Percentiles rank a stretch among this genome's conserved stretches.
These are phyloP conservation scores for Orobanche coerulescens DNA, from an alignment of 257 asterid species.

Conservation along the genomic window DNA sequence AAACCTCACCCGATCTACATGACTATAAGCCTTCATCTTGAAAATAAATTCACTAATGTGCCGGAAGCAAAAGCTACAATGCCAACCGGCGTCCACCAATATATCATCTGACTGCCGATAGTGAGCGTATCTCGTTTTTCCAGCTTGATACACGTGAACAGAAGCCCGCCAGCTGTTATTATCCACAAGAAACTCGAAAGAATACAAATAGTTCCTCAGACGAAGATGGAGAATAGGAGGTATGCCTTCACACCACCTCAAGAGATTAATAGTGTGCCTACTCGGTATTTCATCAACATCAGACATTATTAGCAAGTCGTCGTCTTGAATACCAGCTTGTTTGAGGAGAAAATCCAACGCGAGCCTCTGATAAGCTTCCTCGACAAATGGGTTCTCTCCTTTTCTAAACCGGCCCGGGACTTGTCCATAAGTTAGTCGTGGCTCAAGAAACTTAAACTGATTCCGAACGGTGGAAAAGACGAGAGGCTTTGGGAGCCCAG, in stretches of 20 bases:
- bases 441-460: slow-evolving; percentile 52
- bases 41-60: slow-evolving; percentile 52
- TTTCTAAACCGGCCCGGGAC: slow-evolving; percentile 56
- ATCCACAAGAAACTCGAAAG: slow-evolving; percentile 69
- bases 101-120: slow-evolving; percentile 62
- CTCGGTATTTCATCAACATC: slow-evolving; percentile 41
- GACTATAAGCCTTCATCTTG: slow-evolving; percentile 86
- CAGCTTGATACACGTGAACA: slow-evolving; percentile 54
- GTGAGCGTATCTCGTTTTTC: slow-evolving; percentile 77
- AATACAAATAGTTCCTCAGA: slow-evolving; percentile 62
- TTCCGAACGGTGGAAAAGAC: slow-evolving; percentile 44
- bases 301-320: slow-evolving; percentile 68
- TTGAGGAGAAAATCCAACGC: slow-evolving; percentile 74
- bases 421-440: slow-evolving; percentile 70
- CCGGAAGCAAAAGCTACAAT: slow-evolving; percentile 67
- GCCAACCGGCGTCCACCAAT: slow-evolving; percentile 32
- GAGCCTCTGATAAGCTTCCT: slow-evolving; percentile 77
- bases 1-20: slow-evolving; percentile 64
- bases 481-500: slow-evolving; percentile 61
- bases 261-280: slow-evolving; percentile 58
- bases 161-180: slow-evolving; percentile 82
- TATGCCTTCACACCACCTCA: slow-evolving; percentile 70
- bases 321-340: slow-evolving; percentile 78
- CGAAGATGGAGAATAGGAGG: slow-evolving; percentile 69
- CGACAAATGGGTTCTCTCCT: slow-evolving; percentile 73